Base-by-base conservation (phyloP, 352 stramenopile genomes). In the Phytophthora cryptogea region DNA sequence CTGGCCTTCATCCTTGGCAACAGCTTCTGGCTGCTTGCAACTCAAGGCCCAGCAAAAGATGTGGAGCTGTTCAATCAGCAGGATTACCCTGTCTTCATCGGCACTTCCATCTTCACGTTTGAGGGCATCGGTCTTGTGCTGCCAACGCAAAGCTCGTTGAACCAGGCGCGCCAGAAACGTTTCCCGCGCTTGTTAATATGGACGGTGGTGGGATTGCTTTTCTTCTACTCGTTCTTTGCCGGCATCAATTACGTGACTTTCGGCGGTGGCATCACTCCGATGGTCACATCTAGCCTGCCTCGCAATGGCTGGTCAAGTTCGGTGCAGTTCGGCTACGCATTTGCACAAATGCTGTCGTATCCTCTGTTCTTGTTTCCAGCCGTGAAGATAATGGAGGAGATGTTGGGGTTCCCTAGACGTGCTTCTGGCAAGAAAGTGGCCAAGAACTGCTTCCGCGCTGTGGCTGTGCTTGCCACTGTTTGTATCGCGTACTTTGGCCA, bases 211-310 rank as follows among this genome's bases (percentile, higher is more conserved):
- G 83, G 82, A 0, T 47, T 95, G 32, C 67, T 93, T 10, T 63
- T 89, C 31, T 93, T 95, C 60, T 95, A 92, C 69, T 90, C 72
- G 49, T 76, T 89, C 59, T 95, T 95, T 56, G 83, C 86, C 9
- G 75, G 75, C 6, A 74, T 87, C 61, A 90, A 92, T 61, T 95
- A 95, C 71, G 30, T 87, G 6, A 74, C 86, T 14, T 86, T 93
- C 70, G 86, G 86, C n/a, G 67, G 74, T 10, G 26, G 36, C 7
- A 84, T 90, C 41, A 47, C 83, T 39, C 70, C 84, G 6, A 90
- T 94, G 69, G 78, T 90, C 13, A 90, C 80, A 1, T 90, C 78
- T 10, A 92, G 76, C 52, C 46, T 94, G 37, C 80, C 84, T 14
- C 80, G 80, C 50, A 89, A 85, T 53, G 76, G 76, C 35, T 89